These are phyloP conservation scores for Quaeritorhiza haematococci DNA, from an alignment of 371 early-diverging fungal species.

Conservation along the genomic window DNA sequence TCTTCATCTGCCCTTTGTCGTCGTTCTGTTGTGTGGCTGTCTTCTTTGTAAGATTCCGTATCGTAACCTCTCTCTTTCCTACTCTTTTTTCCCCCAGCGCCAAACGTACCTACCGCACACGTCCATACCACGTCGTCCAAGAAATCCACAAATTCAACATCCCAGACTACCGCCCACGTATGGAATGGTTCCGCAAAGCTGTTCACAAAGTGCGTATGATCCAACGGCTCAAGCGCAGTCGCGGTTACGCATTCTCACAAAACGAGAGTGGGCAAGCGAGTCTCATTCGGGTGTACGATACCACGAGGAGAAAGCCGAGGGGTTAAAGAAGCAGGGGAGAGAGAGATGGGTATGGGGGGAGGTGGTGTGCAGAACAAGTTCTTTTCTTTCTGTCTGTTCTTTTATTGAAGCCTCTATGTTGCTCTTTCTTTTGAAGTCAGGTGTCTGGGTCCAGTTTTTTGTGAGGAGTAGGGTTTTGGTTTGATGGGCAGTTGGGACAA, in stretches of 20 bases:
- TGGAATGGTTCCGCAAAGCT: conserved; percentile 95
- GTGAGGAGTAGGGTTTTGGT: too few species aligned
- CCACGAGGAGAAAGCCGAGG: conserved; percentile 83
- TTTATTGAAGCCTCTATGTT: too few species aligned
- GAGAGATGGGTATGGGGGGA: too few species aligned
- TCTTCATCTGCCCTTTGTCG: neutral
- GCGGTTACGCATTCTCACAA: conserved; percentile 97
- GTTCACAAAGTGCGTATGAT: conserved; percentile 92
- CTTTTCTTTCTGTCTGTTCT: too few species aligned
- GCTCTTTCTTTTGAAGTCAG: too few species aligned
- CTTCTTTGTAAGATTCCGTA: too few species aligned
- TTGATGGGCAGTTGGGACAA: too few species aligned
- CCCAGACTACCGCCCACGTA: conserved; percentile 94
- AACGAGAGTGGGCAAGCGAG: conserved; percentile 92
- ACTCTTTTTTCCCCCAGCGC: conserved; percentile 31
- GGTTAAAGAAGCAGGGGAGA: too few species aligned
- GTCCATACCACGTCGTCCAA: conserved; percentile 91
- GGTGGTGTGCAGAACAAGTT: too few species aligned
- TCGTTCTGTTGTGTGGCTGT: neutral
- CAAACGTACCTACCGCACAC: conserved; percentile 75
- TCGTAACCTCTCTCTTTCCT: neutral
- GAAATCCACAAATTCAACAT: conserved; percentile 95
- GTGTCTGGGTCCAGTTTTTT: too few species aligned
- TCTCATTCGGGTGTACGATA: conserved; percentile 92
- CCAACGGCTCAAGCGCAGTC: conserved; percentile 84